Evolutionary conservation across 2,329 filamentous ascomycete genomes (phyloP).

Genomic region (Phyllosticta paracitricarpa): DNA sequence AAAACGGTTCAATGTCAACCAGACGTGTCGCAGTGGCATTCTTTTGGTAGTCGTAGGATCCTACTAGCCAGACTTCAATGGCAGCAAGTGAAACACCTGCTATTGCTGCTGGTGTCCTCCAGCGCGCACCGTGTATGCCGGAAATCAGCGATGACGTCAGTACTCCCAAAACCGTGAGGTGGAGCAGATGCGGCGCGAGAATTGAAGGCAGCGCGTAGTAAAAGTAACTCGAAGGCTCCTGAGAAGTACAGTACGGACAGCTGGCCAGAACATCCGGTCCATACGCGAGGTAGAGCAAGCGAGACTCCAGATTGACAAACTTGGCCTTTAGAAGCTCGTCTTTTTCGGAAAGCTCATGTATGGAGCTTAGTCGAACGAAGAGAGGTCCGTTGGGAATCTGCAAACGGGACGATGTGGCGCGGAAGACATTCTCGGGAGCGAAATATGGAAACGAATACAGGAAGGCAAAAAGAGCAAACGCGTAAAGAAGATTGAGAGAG

Average conservation of each 20-base stretch:
- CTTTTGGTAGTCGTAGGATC: constrained; percentile 53
- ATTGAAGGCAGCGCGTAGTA: constrained; percentile 70
- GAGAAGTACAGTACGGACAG: constrained; percentile 69
- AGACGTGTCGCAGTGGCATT: constrained; percentile 53
- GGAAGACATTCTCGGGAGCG: constrained; percentile 73
- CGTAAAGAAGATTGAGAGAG: constrained; percentile 51
- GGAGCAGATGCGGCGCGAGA: constrained; percentile 66
- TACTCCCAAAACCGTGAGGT: constrained; percentile 61
- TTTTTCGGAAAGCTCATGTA: constrained; percentile 42
- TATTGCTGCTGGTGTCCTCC: constrained; percentile 62
- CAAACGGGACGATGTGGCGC: constrained; percentile 65
- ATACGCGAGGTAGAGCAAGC: constrained; percentile 73
- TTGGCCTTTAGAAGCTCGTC: constrained; percentile 59
- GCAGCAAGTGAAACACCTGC: constrained; percentile 48
- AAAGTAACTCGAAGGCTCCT: constrained; percentile 77
- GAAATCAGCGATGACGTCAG: constrained; percentile 61
- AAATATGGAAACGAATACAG: constrained; percentile 57
- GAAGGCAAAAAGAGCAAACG: constrained; percentile 44
- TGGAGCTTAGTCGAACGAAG: constrained; percentile 59
- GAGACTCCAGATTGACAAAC: constrained; percentile 54
- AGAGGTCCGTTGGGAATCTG: constrained; percentile 78
- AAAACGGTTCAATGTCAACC: constrained; percentile 57
- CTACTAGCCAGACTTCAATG: constrained; percentile 56
- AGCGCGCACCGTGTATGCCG: constrained; percentile 53
- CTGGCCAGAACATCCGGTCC: constrained; percentile 63